phyloP scores from a whole-genome alignment of 345 rosid species.

The Populus davidiana region DNA sequence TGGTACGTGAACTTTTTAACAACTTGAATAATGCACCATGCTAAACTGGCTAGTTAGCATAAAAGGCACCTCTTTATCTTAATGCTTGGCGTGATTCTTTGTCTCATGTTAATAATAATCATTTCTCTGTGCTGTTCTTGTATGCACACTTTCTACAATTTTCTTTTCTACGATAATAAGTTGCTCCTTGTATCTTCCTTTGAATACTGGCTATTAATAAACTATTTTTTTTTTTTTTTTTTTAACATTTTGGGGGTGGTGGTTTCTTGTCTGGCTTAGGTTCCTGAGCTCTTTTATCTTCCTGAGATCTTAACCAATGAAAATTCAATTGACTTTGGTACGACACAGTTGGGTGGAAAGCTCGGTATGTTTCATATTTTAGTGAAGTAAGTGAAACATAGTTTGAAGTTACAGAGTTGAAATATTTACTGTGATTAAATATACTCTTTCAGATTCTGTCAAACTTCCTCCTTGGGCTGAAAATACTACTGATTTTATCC shows the following conservation, averaged over 20 bases:
- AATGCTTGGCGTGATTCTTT: neutral
- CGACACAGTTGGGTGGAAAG: constrained; percentile 86
- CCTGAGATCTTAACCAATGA: constrained; percentile 92
- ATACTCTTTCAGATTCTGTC: constrained; percentile 65
- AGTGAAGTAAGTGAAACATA: neutral
- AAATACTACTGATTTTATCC: constrained; percentile 87
- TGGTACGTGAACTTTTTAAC: neutral
- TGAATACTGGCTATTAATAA: constrained; percentile 11
- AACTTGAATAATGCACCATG: neutral
- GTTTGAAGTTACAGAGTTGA: neutral
- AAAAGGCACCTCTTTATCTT: constrained; percentile 7
- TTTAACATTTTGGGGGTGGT: constrained; percentile 8
- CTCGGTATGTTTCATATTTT: constrained; percentile 57
- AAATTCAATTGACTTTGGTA: constrained; percentile 83
- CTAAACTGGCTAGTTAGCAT: neutral
- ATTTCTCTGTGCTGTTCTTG: neutral
- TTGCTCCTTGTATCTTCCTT: constrained; percentile 2
- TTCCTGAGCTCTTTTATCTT: constrained; percentile 96
- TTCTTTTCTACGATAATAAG: neutral
- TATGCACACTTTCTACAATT: neutral
- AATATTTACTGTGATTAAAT: neutral
- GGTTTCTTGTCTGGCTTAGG: constrained; percentile 40
- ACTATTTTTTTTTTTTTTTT: neutral
- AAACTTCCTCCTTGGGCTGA: constrained; percentile 96
- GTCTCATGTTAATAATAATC: constrained; percentile 1